Conservation (phyloP, 2,329 filamentous ascomycete genomes). For the Pseudocercospora crystallina region DNA sequence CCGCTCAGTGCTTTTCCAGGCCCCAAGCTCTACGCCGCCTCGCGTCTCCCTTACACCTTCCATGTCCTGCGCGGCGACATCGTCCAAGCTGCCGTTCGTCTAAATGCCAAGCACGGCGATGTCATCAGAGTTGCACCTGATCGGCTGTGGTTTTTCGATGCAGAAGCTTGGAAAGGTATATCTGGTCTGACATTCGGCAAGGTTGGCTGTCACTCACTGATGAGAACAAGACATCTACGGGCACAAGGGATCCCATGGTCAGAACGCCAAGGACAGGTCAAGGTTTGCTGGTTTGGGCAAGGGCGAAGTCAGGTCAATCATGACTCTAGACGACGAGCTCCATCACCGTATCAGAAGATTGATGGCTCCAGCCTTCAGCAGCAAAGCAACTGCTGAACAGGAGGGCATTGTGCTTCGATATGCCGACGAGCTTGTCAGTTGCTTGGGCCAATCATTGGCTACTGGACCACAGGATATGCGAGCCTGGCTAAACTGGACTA, state of each 20-base stretch:
- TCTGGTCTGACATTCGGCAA: too few species aligned
- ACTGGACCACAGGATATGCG: constrained; percentile 20
- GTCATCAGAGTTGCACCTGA: neutral
- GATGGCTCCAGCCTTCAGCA: too few species aligned
- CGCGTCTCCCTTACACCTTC: constrained; percentile 13
- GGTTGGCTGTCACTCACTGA: too few species aligned
- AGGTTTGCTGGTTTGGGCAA: too few species aligned
- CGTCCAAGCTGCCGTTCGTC: constrained; percentile 15
- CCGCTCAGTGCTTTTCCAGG: constrained; percentile 44
- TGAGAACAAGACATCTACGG: too few species aligned
- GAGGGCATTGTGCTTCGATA: constrained; percentile 19
- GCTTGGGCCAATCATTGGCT: constrained; percentile 5
- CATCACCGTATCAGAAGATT: too few species aligned
- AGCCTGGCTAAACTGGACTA: constrained; percentile 27
- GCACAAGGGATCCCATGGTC: too few species aligned
- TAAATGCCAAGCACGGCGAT: constrained; percentile 66
- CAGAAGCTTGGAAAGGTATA: too few species aligned
- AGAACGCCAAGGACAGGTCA: too few species aligned
- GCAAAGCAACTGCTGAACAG: constrained; percentile 17
- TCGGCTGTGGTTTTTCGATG: neutral
- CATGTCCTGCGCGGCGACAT: neutral
- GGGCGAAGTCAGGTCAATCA: too few species aligned
- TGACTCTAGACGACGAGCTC: too few species aligned
- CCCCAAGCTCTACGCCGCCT: constrained; percentile 28
- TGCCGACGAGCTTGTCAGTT: constrained; percentile 15